Percentiles rank a stretch among this genome's conserved stretches.
These are phyloP conservation scores for Spergularia marina DNA, from an alignment of 148 eudicot species.

Conservation along the genomic window DNA sequence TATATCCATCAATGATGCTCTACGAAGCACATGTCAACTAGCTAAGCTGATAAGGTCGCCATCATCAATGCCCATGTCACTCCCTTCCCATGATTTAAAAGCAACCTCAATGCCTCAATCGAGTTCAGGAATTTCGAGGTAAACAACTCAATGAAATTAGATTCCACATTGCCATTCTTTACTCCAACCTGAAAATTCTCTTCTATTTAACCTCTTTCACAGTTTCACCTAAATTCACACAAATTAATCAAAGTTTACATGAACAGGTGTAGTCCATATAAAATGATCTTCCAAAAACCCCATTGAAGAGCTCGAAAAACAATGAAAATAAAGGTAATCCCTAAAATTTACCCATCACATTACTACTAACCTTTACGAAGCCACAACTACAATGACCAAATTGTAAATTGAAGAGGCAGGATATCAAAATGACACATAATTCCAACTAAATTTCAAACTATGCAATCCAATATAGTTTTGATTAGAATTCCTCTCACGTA, in stretches of 20 bases:
- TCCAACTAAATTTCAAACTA: not conserved
- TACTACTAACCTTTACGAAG: not conserved
- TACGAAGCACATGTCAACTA: not conserved
- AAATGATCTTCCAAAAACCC: not conserved
- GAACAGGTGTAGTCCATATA: not conserved
- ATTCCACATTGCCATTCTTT: not conserved
- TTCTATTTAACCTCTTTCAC: not conserved
- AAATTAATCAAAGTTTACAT: no score
- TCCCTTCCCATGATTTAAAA: not conserved
- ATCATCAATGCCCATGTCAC: not conserved
- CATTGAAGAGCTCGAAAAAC: not conserved
- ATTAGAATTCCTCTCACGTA: no score
- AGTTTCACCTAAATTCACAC: not conserved
- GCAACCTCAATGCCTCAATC: not conserved
- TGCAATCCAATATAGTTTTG: no score
- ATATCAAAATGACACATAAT: not conserved
- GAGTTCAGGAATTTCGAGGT: not conserved
- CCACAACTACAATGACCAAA: not conserved
- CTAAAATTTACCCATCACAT: not conserved
- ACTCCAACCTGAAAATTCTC: not conserved
- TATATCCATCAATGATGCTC: not conserved
- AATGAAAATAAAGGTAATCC: not conserved
- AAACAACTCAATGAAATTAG: not conserved
- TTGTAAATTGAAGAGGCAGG: not conserved
- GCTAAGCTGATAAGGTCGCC: not conserved